Conservation (phyloP, 75 land plant species). For the Pinus albicaulis region DNA sequence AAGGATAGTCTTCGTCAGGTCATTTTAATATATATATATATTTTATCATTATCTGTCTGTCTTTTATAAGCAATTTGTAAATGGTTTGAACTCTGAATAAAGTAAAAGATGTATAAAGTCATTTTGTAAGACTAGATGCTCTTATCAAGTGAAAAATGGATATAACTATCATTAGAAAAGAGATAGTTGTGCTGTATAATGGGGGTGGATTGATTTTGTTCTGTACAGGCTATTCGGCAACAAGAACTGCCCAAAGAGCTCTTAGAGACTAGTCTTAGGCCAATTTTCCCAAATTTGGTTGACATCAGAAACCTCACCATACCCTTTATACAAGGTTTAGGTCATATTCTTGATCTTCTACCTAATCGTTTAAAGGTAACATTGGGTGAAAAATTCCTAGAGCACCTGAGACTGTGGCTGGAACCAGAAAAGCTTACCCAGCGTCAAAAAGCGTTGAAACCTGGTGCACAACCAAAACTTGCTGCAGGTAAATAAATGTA, state of each 20-base stretch:
- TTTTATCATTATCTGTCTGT: background rate
- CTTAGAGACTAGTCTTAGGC: constrained; percentile 86
- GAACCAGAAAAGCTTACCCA: constrained; percentile 94
- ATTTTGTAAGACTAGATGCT: background rate
- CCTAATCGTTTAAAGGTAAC: constrained; percentile 93
- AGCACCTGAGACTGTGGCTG: constrained; percentile 89
- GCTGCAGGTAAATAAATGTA: constrained; percentile 73
- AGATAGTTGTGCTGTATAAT: constrained; percentile 10
- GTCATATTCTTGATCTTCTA: constrained; percentile 83
- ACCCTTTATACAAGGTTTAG: constrained; percentile 92
- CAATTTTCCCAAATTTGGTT: constrained; percentile 84
- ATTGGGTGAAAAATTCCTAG: constrained; percentile 86
- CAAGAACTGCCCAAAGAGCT: constrained; percentile 91
- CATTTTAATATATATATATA: background rate
- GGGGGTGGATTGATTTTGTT: background rate
- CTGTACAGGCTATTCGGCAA: constrained; percentile 83
- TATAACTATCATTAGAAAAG: background rate
- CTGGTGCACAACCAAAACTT: constrained; percentile 94
- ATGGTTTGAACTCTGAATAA: background rate
- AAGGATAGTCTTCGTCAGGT: constrained; percentile 95
- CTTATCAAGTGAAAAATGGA: background rate
- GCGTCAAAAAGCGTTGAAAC: constrained; percentile 83
- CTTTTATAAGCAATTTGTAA: background rate
- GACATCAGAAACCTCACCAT: constrained; percentile 77
- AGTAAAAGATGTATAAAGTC: background rate